Evolutionary conservation across 2,329 filamentous ascomycete genomes (phyloP), one percentile per base, ranked within the genome.

Genomic region (Penicillium rolfsii): DNA sequence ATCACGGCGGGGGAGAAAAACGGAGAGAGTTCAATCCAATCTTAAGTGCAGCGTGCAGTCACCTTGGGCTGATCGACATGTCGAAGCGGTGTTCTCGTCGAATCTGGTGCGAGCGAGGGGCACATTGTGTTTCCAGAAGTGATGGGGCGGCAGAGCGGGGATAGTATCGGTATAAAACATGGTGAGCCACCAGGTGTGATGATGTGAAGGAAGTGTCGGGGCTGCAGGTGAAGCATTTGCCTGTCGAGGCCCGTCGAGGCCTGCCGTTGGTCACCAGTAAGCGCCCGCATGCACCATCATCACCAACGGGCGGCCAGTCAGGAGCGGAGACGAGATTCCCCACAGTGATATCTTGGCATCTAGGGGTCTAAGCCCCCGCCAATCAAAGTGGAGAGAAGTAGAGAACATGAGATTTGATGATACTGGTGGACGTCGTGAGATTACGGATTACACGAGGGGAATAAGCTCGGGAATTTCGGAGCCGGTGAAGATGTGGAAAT

Each of bases 201-300:
- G 59, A 60, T 62, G 65, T 69, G 70, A 71, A 71, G 55, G 57
- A 40, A 48, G 33, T 52, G 45, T 53, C 52, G 43, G 52, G 57
- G 49, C 52, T 57, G 59, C 59, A 61, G 56, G 46, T 54, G 52
- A 61, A 61, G 58, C 33, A 53, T 43, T 59, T 12, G 45, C 49
- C 24, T 40, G 43, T 28, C 30, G 19, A 36, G 38, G 22, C 24
- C 28, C 49, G 35, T 58, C 41, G 38, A 33, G 24, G 53, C 57
- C 64, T 66, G 66, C 67, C 61, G 69, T 72, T 72, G 69, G 70
- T 65, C 62, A 48, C 43, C 63, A 61, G 60, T 73, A 73, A 54
- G 70, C 70, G 70, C 70, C 68, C 55, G 52, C 36, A 64, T 73
- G 70, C 70, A 71, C 46, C 60, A 62, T 63, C 48, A 33, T 67